Percentiles rank a stretch among this genome's conserved stretches.
These are phyloP conservation scores for Panicum miliaceum DNA, from an alignment of 176 grass and related monocot genomes.

Conservation along the genomic window DNA sequence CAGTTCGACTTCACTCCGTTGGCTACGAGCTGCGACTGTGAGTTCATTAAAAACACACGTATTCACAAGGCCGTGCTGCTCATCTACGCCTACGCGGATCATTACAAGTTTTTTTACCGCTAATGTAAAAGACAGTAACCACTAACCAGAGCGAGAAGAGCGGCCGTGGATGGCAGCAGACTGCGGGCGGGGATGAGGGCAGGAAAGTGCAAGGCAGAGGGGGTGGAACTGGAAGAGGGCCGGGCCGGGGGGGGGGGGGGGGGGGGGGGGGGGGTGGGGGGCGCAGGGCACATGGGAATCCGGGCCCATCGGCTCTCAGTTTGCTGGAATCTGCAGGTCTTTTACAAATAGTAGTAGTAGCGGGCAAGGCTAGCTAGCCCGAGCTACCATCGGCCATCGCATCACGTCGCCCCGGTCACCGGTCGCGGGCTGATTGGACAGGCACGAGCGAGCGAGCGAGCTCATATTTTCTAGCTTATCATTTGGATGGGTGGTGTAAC, in stretches of 20 bases:
- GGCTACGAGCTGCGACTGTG: neutral
- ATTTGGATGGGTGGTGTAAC: slow-evolving; percentile 7
- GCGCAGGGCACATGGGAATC: slow-evolving; percentile 66
- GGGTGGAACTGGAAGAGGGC: neutral
- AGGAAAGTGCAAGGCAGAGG: slow-evolving; percentile 32
- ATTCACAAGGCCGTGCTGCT: neutral
- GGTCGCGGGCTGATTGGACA: neutral
- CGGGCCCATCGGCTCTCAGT: slow-evolving; percentile 52
- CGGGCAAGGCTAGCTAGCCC: neutral
- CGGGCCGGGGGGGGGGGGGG: neutral
- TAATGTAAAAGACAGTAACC: neutral
- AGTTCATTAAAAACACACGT: too few relatives aligned
- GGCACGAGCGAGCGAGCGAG: neutral
- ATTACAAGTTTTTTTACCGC: neutral
- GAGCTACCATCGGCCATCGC: neutral
- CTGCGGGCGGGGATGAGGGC: too few relatives aligned
- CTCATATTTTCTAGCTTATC: slow-evolving; percentile 17
- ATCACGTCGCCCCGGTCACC: slow-evolving; percentile 29
- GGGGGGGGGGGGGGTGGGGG: too few relatives aligned
- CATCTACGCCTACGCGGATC: neutral
- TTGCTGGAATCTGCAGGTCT: slow-evolving; percentile 62
- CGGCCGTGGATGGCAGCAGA: neutral
- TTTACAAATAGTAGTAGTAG: slow-evolving; percentile 51
- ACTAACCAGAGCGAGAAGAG: neutral
- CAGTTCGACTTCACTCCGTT: too few relatives aligned